Base-by-base conservation (phyloP, 495 filamentous ascomycete species). In the Penicillium nucicola region DNA sequence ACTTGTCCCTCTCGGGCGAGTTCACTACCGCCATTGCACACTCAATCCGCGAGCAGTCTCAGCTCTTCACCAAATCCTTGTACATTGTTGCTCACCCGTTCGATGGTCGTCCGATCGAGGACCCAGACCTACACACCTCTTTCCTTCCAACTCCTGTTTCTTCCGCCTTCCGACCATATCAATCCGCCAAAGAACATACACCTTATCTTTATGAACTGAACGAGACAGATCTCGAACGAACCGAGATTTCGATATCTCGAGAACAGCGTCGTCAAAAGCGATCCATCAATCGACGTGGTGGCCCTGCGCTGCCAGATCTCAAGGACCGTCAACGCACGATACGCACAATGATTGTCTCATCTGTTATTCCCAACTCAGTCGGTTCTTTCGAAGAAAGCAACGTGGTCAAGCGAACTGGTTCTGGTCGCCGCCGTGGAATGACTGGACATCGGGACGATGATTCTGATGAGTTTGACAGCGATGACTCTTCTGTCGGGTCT, bases 21-120 rank as follows among this genome's bases (percentile, higher is more conserved):
- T 98, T 98, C 63, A 95, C 89, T 7, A 98, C 93, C 0, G 91
- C 93, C 11, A 97, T 98, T 60, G 93, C 95, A 31, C 93, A 97
- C 70, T 92, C 88, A 18, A 98, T 98, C 50, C 87, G 92, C 38
- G 93, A 98, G 67, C 93, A 98, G 63, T 83, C 84, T 40, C 93
- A 98, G 63, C 79, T 96, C 1, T 98, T 96, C 60, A 95, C 90
- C 1, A 87, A 88, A 59, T 95, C 90, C 56, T 79, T 98, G 40
- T 98, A 96, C 65, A 90, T 92, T 56, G 82, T 92, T 30, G 88
- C 89, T 10, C 92, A 98, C 67, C 87, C 90, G 11, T 97, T 97
- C 65, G 93, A 98, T 66, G 93, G 93, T 18, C 82, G 93, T 19
- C 90, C 91, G 4, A 80, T 97, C 31, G 92, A 96, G 54, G 93